phyloP scores from a whole-genome alignment of 1,284 basidiomycete genomes.

The Boletus nobilissimus region DNA sequence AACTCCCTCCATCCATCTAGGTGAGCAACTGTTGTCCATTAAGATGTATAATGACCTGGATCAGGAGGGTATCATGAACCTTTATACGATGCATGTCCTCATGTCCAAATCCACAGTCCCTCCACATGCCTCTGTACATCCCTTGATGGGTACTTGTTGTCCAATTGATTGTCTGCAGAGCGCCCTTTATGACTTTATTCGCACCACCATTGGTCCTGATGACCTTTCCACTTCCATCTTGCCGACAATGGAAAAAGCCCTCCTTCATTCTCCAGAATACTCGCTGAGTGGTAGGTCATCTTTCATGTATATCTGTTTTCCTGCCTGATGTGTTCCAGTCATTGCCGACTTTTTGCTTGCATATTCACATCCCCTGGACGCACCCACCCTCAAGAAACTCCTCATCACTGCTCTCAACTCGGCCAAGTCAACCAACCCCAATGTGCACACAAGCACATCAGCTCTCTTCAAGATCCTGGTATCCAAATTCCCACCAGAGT shows the following conservation, averaged over 20 bases:
- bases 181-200: conserved; percentile 71
- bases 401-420: conserved; percentile 73
- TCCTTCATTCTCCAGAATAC: conserved; percentile 79
- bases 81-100: conserved; percentile 63
- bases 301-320: not conserved
- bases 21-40: conserved; percentile 8
- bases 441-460: conserved; percentile 69
- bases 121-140: conserved; percentile 59
- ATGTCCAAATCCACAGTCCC: conserved; percentile 67
- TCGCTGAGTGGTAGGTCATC: conserved; percentile 63
- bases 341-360: conserved; percentile 65
- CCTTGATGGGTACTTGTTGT: conserved; percentile 7
- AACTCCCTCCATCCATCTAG: conserved; percentile 37
- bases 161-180: conserved; percentile 47
- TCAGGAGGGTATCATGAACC: conserved; percentile 62
- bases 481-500: conserved; percentile 42
- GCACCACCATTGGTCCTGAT: conserved; percentile 57
- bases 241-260: conserved; percentile 76
- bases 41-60: conserved; percentile 2
- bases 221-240: conserved; percentile 65
- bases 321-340: conserved; percentile 50
- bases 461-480: conserved; percentile 71
- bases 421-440: conserved; percentile 80
- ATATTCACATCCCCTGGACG: conserved; percentile 65
- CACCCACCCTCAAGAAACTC: conserved; percentile 68